Evolutionary conservation across 2,329 filamentous ascomycete species (phyloP).

Genomic region (Alternaria sp.): DNA sequence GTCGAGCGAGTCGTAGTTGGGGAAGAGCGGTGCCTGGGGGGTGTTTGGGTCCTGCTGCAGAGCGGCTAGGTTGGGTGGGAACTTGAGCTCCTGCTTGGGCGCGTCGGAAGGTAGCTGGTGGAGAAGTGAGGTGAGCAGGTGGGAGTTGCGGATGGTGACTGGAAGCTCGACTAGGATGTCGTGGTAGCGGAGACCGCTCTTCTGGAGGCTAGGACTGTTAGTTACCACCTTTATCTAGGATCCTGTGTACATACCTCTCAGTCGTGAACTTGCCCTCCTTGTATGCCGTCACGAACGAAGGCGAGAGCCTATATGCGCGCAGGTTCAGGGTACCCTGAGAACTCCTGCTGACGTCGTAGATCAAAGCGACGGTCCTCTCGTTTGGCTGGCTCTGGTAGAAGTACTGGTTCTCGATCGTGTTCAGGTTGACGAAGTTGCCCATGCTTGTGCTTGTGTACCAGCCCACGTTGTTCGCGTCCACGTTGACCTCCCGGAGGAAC

Average conservation of each 20-base stretch:
- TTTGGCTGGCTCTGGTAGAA: conserved; percentile 94
- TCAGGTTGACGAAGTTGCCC: conserved; percentile 96
- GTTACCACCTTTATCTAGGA: neutral
- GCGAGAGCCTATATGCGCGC: conserved; percentile 88
- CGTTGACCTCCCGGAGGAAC: conserved; percentile 94
- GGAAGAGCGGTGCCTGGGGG: conserved; percentile 72
- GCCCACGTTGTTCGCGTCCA: conserved; percentile 96
- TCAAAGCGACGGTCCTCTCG: conserved; percentile 83
- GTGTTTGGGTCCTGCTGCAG: conserved; percentile 69
- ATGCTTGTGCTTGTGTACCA: conserved; percentile 99
- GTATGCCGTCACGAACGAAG: conserved; percentile 84
- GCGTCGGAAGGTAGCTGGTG: conserved; percentile 82
- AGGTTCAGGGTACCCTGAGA: conserved; percentile 89
- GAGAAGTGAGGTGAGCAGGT: conserved; percentile 92
- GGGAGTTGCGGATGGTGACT: conserved; percentile 91
- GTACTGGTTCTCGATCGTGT: conserved; percentile 97
- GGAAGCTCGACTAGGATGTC: conserved; percentile 93
- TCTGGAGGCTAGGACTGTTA: conserved; percentile 73
- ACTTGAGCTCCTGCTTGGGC: conserved; percentile 69
- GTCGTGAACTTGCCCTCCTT: conserved; percentile 98
- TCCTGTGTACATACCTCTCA: conserved; percentile 74
- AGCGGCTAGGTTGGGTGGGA: conserved; percentile 79
- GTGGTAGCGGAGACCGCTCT: conserved; percentile 90
- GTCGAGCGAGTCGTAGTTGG: conserved; percentile 88
- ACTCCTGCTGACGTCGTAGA: conserved; percentile 95